Percentiles rank a stretch among this genome's conserved stretches.
These are phyloP conservation scores for Hanseniaspora taiwanica DNA, from an alignment of 805 yeast species.

Conservation along the genomic window DNA sequence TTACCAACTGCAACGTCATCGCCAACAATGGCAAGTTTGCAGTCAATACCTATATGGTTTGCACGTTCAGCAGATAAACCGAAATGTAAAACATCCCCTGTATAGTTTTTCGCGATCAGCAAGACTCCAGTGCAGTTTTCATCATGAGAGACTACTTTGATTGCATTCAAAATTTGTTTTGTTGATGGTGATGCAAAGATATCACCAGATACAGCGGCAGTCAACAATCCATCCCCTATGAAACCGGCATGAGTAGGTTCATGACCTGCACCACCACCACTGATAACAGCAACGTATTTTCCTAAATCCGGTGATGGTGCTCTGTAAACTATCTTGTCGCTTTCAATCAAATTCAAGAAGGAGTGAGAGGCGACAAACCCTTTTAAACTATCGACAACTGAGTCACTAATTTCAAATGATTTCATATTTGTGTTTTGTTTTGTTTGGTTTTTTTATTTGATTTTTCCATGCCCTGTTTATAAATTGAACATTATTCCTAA, in stretches of 20 bases:
- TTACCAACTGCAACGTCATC: constrained; percentile 95
- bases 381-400: constrained; percentile 25
- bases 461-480: not conserved
- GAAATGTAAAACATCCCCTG: constrained; percentile 89
- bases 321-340: constrained; percentile 28
- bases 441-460: not conserved
- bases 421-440: constrained; percentile 12
- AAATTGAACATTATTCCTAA: too few species aligned
- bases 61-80: constrained; percentile 87
- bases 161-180: constrained; percentile 65
- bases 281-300: constrained; percentile 53
- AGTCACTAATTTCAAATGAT: constrained; percentile 28
- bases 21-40: constrained; percentile 65
- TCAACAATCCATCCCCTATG: constrained; percentile 71
- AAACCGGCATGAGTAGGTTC: constrained; percentile 91
- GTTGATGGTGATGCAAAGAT: constrained; percentile 95
- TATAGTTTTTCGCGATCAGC: constrained; percentile 78
- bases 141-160: constrained; percentile 25
- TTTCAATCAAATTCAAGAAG: constrained; percentile 23
- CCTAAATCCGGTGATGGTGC: constrained; percentile 15
- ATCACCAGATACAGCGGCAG: constrained; percentile 82
- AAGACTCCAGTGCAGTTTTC: constrained; percentile 41
- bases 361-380: constrained; percentile 29
- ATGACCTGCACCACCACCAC: constrained; percentile 96
- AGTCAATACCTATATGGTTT: constrained; percentile 57